Conservation (phyloP, 2,329 filamentous ascomycete genomes). For the Fusarium multiceps region DNA sequence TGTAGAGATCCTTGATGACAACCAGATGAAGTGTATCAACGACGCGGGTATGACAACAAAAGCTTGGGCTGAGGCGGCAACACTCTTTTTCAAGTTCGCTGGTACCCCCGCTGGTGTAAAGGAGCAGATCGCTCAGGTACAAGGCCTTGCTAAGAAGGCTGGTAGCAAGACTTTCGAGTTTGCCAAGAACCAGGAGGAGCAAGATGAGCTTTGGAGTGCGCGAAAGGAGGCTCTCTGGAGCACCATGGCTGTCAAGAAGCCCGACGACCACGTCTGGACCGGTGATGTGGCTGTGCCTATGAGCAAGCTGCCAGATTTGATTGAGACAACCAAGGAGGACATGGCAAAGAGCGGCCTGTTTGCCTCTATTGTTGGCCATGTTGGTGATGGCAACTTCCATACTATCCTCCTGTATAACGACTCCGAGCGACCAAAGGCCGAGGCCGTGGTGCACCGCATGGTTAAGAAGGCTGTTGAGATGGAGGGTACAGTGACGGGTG, state of each 20-base stretch:
- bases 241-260: constrained; percentile 74
- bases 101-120: constrained; percentile 77
- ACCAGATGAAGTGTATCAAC: constrained; percentile 82
- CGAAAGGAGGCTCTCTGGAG: constrained; percentile 88
- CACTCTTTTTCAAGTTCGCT: constrained; percentile 86
- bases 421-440: constrained; percentile 73
- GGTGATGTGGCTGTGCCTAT: constrained; percentile 89
- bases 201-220: constrained; percentile 83
- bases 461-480: constrained; percentile 86
- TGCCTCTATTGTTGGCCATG: constrained; percentile 73
- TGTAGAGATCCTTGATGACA: constrained; percentile 92
- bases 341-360: constrained; percentile 57
- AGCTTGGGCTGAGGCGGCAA: constrained; percentile 77
- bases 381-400: constrained; percentile 85
- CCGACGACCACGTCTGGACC: constrained; percentile 82
- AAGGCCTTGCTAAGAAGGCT: constrained; percentile 68
- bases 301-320: constrained; percentile 76
- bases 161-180: constrained; percentile 81
- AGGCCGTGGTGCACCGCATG: constrained; percentile 82
- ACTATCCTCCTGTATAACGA: constrained; percentile 71
- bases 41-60: constrained; percentile 73
- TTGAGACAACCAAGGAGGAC: constrained; percentile 74
- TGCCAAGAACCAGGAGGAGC: constrained; percentile 75
- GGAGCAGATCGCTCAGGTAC: constrained; percentile 79
- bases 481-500: constrained; percentile 88